These are phyloP conservation scores for Calcarisporium arbuscula DNA, from an alignment of 2,329 filamentous ascomycete species.

Conservation along the genomic window DNA sequence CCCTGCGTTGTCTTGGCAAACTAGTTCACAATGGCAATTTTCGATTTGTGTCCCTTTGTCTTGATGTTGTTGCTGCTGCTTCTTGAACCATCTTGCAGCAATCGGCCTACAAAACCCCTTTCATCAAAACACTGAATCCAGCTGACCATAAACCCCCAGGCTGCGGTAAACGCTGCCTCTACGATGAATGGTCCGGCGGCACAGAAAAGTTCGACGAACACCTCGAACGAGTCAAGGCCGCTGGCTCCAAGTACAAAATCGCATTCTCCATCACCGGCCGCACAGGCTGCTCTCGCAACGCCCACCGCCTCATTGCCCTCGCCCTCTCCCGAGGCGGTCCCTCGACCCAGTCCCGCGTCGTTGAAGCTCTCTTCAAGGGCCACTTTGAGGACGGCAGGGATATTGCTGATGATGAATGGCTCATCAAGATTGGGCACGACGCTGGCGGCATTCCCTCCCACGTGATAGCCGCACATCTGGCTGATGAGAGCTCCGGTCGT, in stretches of 20 bases:
- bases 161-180: constrained; percentile 31
- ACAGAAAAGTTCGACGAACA: constrained; percentile 19
- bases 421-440: constrained; percentile 26
- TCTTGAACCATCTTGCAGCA: too few relatives aligned
- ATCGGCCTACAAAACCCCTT: too few relatives aligned
- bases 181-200: constrained; percentile 22
- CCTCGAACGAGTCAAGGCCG: constrained; percentile 22
- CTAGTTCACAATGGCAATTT: too few relatives aligned
- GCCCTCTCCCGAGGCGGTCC: constrained; percentile 25
- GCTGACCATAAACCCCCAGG: constrained; percentile 9
- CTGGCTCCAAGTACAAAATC: constrained; percentile 30
- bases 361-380: constrained; percentile 34
- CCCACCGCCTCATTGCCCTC: constrained; percentile 41
- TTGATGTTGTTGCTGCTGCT: too few relatives aligned
- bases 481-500: constrained; percentile 18
- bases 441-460: constrained; percentile 13
- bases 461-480: neutral
- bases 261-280: constrained; percentile 32
- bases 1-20: neutral
- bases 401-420: constrained; percentile 32
- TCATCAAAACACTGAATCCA: too few relatives aligned
- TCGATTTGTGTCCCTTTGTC: too few relatives aligned
- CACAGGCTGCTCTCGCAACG: constrained; percentile 37
- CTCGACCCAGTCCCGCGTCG: constrained; percentile 30
- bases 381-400: constrained; percentile 37